These are phyloP conservation scores for Trametes cubensis DNA, from an alignment of 768 basidiomycete genomes.

Conservation along the genomic window DNA sequence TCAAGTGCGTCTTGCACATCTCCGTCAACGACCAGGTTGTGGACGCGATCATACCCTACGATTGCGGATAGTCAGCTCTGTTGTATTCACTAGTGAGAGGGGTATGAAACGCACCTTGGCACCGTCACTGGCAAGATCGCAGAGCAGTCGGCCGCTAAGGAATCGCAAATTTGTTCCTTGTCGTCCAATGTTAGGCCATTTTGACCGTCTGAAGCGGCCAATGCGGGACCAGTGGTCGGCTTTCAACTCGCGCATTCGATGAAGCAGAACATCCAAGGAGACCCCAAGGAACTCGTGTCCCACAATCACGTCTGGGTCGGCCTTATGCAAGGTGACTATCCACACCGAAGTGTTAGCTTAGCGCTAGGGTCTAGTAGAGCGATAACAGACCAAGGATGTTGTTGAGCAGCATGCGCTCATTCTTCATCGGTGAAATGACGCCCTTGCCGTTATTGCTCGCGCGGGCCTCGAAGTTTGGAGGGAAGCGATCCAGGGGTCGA, in stretches of 20 bases:
- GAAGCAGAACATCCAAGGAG: constrained; percentile 86
- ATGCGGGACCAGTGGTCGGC: constrained; percentile 93
- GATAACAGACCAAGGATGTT: constrained; percentile 65
- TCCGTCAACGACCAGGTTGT: constrained; percentile 98
- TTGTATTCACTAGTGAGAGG: no score
- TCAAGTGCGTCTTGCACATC: constrained; percentile 92
- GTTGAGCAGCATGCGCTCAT: constrained; percentile 86
- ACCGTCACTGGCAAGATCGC: constrained; percentile 92
- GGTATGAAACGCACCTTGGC: constrained; percentile 65
- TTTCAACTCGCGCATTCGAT: constrained; percentile 89
- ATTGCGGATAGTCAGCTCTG: background rate
- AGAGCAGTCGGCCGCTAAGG: constrained; percentile 81
- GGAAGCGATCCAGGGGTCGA: constrained; percentile 86
- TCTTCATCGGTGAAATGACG: constrained; percentile 69
- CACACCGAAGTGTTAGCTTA: constrained; percentile 12
- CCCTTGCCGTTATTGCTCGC: constrained; percentile 69
- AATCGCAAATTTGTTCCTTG: constrained; percentile 86
- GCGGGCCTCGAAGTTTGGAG: constrained; percentile 75
- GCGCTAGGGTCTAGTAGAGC: background rate
- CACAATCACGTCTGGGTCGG: constrained; percentile 93
- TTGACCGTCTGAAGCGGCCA: constrained; percentile 83
- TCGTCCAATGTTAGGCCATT: constrained; percentile 79
- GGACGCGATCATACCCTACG: constrained; percentile 91
- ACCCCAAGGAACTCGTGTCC: constrained; percentile 94
- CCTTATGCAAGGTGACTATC: constrained; percentile 72